Conservation (phyloP, 805 yeast genomes). For the Zygotorulaspora florentina region DNA sequence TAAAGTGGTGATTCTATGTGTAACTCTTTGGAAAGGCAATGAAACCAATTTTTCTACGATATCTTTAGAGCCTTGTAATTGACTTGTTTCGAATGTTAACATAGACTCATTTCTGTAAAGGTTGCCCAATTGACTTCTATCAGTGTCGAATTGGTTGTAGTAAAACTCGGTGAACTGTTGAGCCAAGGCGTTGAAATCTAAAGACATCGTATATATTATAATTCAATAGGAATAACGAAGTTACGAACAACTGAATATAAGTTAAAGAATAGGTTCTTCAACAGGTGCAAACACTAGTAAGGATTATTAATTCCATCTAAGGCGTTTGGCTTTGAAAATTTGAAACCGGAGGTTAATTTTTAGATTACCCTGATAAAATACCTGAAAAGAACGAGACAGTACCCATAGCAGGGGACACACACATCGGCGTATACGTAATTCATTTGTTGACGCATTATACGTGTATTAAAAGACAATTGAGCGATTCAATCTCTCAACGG, state of each 20-base stretch:
- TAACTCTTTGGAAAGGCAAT: conserved; percentile 88
- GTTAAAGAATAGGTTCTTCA: not conserved
- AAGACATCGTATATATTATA: conserved; percentile 23
- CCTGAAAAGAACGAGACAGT: no score
- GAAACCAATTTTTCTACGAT: conserved; percentile 89
- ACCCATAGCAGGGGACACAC: no score
- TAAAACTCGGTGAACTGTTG: conserved; percentile 90
- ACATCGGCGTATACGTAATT: no score
- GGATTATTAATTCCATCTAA: not conserved
- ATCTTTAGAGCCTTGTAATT: conserved; percentile 88
- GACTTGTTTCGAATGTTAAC: conserved; percentile 94
- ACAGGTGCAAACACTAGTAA: not conserved
- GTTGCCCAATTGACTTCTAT: conserved; percentile 87
- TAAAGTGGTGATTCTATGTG: conserved; percentile 87
- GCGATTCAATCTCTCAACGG: not conserved
- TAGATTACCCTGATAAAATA: not conserved
- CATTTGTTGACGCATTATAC: no score
- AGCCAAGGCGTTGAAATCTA: conserved; percentile 46
- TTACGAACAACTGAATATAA: not conserved
- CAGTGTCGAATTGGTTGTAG: conserved; percentile 91
- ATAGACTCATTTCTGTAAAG: conserved; percentile 95
- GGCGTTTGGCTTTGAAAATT: not conserved
- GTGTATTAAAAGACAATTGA: not conserved
- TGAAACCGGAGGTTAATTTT: not conserved
- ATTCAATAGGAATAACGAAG: not conserved